phyloP scores from a whole-genome alignment of 2,329 filamentous ascomycete genomes.

The Talaromyces sp. region DNA sequence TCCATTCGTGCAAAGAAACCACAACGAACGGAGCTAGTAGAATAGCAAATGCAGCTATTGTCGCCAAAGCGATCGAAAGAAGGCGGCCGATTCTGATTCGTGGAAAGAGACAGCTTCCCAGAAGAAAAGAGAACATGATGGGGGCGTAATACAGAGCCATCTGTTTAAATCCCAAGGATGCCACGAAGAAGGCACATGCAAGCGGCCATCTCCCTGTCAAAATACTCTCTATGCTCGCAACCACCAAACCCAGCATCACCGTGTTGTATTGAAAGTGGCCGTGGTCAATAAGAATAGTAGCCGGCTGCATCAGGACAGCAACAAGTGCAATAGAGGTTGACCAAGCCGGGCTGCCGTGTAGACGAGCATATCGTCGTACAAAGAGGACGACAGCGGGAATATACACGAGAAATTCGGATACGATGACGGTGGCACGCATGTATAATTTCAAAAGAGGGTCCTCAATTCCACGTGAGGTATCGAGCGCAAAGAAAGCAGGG shows the following conservation, averaged over 20 bases:
- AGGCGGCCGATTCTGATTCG: conserved; percentile 64
- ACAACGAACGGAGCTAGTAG: conserved; percentile 71
- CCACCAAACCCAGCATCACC: conserved; percentile 89
- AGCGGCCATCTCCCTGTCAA: conserved; percentile 79
- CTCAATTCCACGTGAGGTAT: conserved; percentile 75
- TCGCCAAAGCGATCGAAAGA: conserved; percentile 69
- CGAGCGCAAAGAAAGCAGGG: conserved; percentile 80
- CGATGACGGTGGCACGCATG: conserved; percentile 87
- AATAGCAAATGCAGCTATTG: conserved; percentile 66
- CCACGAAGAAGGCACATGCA: conserved; percentile 90
- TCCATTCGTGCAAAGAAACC: conserved; percentile 65
- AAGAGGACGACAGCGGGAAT: conserved; percentile 83
- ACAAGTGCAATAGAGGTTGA: conserved; percentile 78
- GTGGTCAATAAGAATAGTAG: conserved; percentile 87
- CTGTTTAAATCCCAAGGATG: conserved; percentile 94
- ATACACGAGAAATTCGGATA: conserved; percentile 88
- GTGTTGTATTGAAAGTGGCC: conserved; percentile 98
- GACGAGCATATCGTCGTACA: conserved; percentile 71
- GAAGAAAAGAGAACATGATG: conserved; percentile 82
- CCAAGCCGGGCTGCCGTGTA: conserved; percentile 75
- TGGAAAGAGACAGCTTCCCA: conserved; percentile 81
- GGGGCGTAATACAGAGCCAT: conserved; percentile 99
- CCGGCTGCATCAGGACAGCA: conserved; percentile 88
- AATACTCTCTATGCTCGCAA: conserved; percentile 84
- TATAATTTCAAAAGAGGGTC: conserved; percentile 80